Evolutionary conservation across 1,139 yeast species (phyloP).

Genomic region (Diutina ranongensis): DNA sequence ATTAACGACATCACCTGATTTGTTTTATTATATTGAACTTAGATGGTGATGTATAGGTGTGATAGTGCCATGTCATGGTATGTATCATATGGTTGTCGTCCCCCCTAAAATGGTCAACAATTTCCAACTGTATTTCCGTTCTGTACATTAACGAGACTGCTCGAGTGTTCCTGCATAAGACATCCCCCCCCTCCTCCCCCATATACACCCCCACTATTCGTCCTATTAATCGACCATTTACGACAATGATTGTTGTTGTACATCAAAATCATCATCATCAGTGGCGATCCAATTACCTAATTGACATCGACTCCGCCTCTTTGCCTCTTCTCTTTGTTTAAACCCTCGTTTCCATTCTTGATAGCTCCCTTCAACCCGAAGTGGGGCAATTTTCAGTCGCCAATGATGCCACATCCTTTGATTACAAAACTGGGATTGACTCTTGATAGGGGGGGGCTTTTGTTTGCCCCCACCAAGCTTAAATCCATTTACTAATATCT

Average conservation of each 20-base stretch:
- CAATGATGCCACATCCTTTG: not conserved
- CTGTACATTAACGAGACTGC: too few species aligned
- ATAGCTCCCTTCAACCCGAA: slow-evolving; percentile 11
- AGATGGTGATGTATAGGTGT: too few species aligned
- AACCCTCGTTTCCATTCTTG: slow-evolving; percentile 18
- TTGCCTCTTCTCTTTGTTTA: slow-evolving; percentile 15
- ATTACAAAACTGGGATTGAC: not conserved
- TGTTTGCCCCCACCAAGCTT: slow-evolving; percentile 39
- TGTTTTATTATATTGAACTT: too few species aligned
- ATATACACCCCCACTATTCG: not conserved
- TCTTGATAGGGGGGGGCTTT: slow-evolving; percentile 9
- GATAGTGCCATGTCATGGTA: too few species aligned
- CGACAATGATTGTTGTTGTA: not conserved
- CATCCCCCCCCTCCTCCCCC: not conserved
- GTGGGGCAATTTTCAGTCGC: not conserved
- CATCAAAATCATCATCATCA: slow-evolving; percentile 20
- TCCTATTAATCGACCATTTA: not conserved
- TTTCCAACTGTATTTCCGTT: too few species aligned
- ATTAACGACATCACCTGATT: too few species aligned
- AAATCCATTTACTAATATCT: slow-evolving; percentile 42
- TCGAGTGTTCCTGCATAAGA: not conserved
- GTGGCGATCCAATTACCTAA: slow-evolving; percentile 25
- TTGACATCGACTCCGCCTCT: slow-evolving; percentile 13
- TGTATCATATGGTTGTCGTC: too few species aligned
- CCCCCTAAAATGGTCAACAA: too few species aligned